These are phyloP conservation scores for Microdochium bolleyi DNA, from an alignment of 2,329 filamentous ascomycete species.

Conservation along the genomic window DNA sequence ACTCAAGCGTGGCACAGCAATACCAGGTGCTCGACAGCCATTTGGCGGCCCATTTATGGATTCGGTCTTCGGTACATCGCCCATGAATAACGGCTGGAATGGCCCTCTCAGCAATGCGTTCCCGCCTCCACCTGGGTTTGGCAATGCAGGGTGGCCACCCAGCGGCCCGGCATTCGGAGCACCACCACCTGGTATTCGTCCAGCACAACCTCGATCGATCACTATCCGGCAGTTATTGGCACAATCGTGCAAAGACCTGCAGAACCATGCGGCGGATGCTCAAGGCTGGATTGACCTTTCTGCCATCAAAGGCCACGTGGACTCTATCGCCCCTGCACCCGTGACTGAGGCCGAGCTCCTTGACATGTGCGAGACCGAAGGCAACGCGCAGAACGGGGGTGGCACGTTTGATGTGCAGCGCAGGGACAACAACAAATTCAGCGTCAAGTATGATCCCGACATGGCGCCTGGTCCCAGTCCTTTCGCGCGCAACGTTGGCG, in stretches of 20 bases:
- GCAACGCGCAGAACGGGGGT: slow-evolving; percentile 77
- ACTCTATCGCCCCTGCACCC: slow-evolving; percentile 34
- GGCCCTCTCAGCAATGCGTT: slow-evolving; percentile 26
- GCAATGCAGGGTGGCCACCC: slow-evolving; percentile 25
- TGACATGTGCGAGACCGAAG: slow-evolving; percentile 84
- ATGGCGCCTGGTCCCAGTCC: slow-evolving; percentile 30
- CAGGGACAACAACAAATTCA: slow-evolving; percentile 31
- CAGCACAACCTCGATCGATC: slow-evolving; percentile 56
- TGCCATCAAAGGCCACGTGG: slow-evolving; percentile 57
- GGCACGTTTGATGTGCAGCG: slow-evolving; percentile 71
- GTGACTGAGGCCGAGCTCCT: slow-evolving; percentile 62
- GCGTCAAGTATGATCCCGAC: slow-evolving; percentile 50
- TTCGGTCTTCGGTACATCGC: slow-evolving; percentile 22
- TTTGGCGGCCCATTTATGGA: slow-evolving; percentile 36
- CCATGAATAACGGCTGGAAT: slow-evolving; percentile 23
- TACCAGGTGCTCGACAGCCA: slow-evolving; percentile 37
- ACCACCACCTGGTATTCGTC: slow-evolving; percentile 23
- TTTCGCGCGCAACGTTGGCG: slow-evolving; percentile 38
- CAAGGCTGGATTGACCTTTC: slow-evolving; percentile 65
- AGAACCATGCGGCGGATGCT: slow-evolving; percentile 30
- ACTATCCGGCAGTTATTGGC: slow-evolving; percentile 68
- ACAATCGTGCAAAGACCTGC: slow-evolving; percentile 63
- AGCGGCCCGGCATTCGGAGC: slow-evolving; percentile 18
- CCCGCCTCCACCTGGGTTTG: slow-evolving; percentile 38
- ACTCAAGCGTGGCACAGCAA: slow-evolving; percentile 39